These are phyloP conservation scores for Coemansia sp. DNA, from an alignment of 192 early-diverging fungal genomes.

Conservation along the genomic window DNA sequence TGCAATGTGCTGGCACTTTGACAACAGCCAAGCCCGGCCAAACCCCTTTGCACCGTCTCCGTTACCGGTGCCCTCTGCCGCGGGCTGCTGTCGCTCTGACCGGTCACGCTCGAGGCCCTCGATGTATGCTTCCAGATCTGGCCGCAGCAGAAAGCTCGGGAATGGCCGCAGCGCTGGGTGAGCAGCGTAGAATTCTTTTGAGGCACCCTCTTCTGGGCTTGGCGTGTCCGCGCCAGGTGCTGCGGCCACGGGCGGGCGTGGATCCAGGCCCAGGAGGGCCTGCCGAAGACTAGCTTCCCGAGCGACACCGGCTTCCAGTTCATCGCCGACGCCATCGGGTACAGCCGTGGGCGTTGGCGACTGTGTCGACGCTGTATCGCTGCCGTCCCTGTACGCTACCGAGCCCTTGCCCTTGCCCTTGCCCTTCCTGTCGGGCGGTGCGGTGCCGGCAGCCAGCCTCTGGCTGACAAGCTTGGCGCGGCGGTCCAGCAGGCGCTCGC, in stretches of 20 bases:
- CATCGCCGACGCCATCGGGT: too few species aligned
- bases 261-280: conserved; percentile 6
- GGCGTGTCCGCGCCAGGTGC: too few species aligned
- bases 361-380: too few species aligned
- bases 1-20: conserved; percentile 10
- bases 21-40: conserved; percentile 27
- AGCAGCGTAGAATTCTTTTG: not conserved
- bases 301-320: conserved; percentile 20
- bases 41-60: too few species aligned
- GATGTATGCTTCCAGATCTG: conserved; percentile 20
- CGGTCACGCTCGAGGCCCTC: conserved; percentile 12
- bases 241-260: not conserved
- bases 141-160: conserved; percentile 25
- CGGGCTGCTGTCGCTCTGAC: not conserved
- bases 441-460: not conserved
- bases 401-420: conserved; percentile 31
- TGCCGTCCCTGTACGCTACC: conserved; percentile 9
- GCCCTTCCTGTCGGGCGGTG: conserved; percentile 6
- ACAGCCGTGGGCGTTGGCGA: too few species aligned
- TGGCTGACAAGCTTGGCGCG: conserved; percentile 10
- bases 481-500: conserved; percentile 36
- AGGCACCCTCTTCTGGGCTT: too few species aligned
- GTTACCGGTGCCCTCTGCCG: too few species aligned
- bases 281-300: conserved; percentile 16
- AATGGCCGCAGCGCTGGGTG: conserved; percentile 19